A percentile compares a stretch with the other conserved stretches of the same genome.
These are phyloP conservation scores for Phoma sp. DNA, from an alignment of 2,329 filamentous ascomycete species.

Conservation along the genomic window DNA sequence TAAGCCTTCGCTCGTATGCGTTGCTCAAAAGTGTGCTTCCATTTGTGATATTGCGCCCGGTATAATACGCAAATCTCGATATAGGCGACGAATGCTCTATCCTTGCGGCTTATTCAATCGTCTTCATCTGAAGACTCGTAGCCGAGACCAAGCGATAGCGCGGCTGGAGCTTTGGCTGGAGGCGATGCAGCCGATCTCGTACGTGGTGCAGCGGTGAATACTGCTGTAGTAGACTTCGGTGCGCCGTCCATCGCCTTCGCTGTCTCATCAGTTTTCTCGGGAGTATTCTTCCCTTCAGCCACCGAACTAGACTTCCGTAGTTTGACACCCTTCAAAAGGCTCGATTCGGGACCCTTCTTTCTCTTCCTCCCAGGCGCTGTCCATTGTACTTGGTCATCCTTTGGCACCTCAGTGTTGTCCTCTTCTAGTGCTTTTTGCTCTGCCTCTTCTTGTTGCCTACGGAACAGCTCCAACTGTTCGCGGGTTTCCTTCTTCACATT, in stretches of 20 bases:
- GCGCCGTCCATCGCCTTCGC: not conserved
- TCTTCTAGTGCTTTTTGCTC: slow-evolving; percentile 58
- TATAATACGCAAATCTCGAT: not conserved
- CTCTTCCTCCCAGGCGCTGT: slow-evolving; percentile 59
- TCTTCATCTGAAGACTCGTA: slow-evolving; percentile 57
- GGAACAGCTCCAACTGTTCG: slow-evolving; percentile 66
- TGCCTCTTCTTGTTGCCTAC: slow-evolving; percentile 65
- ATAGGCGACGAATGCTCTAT: not conserved
- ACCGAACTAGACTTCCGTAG: slow-evolving; percentile 48
- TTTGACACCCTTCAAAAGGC: slow-evolving; percentile 54
- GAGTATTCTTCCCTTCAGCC: slow-evolving; percentile 19
- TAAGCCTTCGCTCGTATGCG: too few relatives aligned
- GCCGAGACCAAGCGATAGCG: slow-evolving; percentile 46
- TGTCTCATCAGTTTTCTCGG: not conserved
- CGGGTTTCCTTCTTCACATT: slow-evolving; percentile 65
- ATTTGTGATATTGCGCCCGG: too few relatives aligned
- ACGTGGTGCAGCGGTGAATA: slow-evolving; percentile 7
- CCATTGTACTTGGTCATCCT: slow-evolving; percentile 59
- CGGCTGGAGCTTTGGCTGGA: slow-evolving; percentile 22
- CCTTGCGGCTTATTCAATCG: slow-evolving; percentile 23
- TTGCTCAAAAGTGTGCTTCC: too few relatives aligned
- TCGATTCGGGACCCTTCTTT: slow-evolving; percentile 54
- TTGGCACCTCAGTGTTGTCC: slow-evolving; percentile 42
- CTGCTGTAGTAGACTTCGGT: not conserved
- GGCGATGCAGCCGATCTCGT: slow-evolving; percentile 20